phyloP scores from a whole-genome alignment of 192 early-diverging fungal species.

The Diversispora eburnea region DNA sequence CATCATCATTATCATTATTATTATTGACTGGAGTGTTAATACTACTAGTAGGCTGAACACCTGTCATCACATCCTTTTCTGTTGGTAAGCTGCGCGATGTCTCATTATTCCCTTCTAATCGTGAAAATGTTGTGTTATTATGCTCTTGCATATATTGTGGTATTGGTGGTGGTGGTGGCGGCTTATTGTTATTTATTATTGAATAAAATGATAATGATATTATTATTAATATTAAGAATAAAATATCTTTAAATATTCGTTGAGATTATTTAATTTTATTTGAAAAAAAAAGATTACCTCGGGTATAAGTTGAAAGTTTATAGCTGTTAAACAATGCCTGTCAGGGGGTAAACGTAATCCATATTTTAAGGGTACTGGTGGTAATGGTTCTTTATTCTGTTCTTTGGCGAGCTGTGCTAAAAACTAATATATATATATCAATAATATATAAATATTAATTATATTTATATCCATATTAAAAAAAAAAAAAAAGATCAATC shows the following conservation, averaged over 20 bases:
- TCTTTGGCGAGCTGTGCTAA: slow-evolving; percentile 70
- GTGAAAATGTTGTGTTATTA: not conserved
- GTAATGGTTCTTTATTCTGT: slow-evolving; percentile 72
- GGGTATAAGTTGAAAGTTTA: slow-evolving; percentile 77
- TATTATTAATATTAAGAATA: not conserved
- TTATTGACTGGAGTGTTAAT: not conserved
- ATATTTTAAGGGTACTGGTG: slow-evolving; percentile 74
- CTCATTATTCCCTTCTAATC: not conserved
- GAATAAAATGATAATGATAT: not conserved
- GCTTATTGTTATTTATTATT: not conserved
- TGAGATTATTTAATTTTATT: not conserved
- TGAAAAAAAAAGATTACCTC: slow-evolving; percentile 5
- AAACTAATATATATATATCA: slow-evolving; percentile 47
- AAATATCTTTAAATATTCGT: too few species aligned
- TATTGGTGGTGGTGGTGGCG: not conserved
- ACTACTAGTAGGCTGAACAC: not conserved
- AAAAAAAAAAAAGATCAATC: not conserved
- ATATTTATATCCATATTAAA: slow-evolving; percentile 8
- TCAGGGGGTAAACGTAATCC: slow-evolving; percentile 75
- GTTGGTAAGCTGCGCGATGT: too few species aligned
- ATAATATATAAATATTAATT: not conserved
- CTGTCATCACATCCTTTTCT: too few species aligned
- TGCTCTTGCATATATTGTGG: not conserved
- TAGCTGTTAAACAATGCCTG: slow-evolving; percentile 67
- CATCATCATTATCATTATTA: not conserved